Percentiles rank a stretch among this genome's conserved stretches.
Conservation (phyloP, 164 flowering plant genomes). For the Chimonanthus praecox region DNA sequence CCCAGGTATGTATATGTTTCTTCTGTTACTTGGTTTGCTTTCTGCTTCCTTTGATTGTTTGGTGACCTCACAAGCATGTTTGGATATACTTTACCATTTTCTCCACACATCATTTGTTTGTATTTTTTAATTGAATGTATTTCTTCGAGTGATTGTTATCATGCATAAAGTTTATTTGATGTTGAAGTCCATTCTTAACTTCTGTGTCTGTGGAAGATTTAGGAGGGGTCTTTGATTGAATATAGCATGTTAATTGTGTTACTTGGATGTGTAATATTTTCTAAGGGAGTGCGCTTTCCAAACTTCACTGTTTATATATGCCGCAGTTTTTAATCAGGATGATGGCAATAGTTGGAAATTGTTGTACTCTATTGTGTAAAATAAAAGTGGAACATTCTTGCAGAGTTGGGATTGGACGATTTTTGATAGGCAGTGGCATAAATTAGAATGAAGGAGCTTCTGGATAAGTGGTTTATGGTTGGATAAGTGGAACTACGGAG, state of each 20-base stretch:
- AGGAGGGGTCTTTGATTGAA: not conserved
- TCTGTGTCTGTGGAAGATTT: not conserved
- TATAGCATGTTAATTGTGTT: not conserved
- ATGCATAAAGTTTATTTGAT: not conserved
- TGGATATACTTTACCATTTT: conserved; percentile 3
- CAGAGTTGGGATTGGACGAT: not conserved
- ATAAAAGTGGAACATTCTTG: not conserved
- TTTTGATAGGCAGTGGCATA: not conserved
- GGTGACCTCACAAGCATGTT: not conserved
- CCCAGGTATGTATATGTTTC: conserved; percentile 35
- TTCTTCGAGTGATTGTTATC: not conserved
- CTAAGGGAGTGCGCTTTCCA: not conserved
- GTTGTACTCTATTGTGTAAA: not conserved
- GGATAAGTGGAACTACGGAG: not conserved
- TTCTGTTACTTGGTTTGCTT: not conserved
- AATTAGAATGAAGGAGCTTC: not conserved
- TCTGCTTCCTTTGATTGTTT: conserved; percentile 1
- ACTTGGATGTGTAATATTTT: not conserved
- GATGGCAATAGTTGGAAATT: not conserved
- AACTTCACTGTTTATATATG: not conserved
- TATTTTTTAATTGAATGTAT: not conserved
- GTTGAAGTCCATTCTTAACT: not conserved
- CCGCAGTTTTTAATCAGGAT: not conserved
- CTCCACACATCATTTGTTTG: conserved; percentile 4
- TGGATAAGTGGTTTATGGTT: too few species aligned